phyloP scores from a whole-genome alignment of 331 rosid genomes.

The Arachis monticola region DNA sequence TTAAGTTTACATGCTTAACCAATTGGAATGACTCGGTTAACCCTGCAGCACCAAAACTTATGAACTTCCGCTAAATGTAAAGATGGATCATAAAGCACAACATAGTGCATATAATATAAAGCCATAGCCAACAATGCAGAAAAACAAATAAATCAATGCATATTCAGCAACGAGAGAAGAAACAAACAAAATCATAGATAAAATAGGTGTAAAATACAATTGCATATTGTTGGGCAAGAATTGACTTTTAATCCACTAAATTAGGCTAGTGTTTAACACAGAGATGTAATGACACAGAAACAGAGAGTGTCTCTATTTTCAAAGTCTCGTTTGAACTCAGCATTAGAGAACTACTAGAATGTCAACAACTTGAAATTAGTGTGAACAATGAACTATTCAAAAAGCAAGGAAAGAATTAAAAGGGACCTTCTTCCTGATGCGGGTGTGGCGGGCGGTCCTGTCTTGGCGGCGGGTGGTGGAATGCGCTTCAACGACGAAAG shows the following conservation, averaged over 20 bases:
- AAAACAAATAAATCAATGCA: not conserved
- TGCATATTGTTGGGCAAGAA: not conserved
- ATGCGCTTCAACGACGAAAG: conserved; percentile 66
- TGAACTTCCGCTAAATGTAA: conserved; percentile 8
- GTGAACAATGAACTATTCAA: not conserved
- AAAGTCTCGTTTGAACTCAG: too few relatives aligned
- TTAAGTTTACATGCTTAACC: not conserved
- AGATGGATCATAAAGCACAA: conserved; percentile 5
- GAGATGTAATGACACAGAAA: too few relatives aligned
- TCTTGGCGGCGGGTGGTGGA: conserved; percentile 67
- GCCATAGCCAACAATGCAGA: not conserved
- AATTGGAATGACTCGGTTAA: not conserved
- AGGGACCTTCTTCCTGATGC: too few relatives aligned
- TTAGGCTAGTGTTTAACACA: too few relatives aligned
- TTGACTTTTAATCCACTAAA: not conserved
- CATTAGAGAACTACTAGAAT: not conserved
- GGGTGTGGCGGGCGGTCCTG: conserved; percentile 76
- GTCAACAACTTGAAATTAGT: conserved; percentile 13
- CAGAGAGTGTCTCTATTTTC: too few relatives aligned
- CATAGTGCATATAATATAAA: not conserved
- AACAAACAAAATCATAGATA: conserved; percentile 5
- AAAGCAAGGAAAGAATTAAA: not conserved
- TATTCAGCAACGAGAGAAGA: too few relatives aligned
- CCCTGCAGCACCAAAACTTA: not conserved
- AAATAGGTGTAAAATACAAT: not conserved